Evolutionary conservation across 2,329 filamentous ascomycete genomes (phyloP), one percentile per base, ranked within the genome.

Genomic region (Periconia sp.): DNA sequence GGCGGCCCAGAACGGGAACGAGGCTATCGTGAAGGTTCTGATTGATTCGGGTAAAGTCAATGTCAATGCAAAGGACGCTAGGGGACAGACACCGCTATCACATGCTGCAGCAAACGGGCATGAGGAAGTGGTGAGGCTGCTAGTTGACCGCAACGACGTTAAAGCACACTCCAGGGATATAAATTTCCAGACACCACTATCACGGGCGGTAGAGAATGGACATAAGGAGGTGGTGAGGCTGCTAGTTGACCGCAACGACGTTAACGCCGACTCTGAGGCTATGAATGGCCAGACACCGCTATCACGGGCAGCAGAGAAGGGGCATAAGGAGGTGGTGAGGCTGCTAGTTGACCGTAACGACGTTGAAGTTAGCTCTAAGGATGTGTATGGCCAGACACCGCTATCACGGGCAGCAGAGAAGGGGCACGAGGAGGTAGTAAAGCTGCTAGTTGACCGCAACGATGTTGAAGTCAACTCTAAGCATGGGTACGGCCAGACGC

Each of bases 201-300:
- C 5, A 5, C 24, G 18, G 33, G 33, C 33, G 9, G 33, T 21
- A 36, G 18, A 23, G 33, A 36, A 36, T 8, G 18, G 33, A 15
- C 33, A 36, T 21, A 16, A 36, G 21, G 33, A 10, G 10, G 21
- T 36, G 12, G 33, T 36, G 7, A 36, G 24, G 8, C 33, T 36
- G 17, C 33, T 36, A n/a, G n/a, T n/a, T n/a, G n/a, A n/a, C n/a
- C n/a, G n/a, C n/a, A n/a, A n/a, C n/a, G n/a, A n/a, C n/a, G n/a
- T n/a, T n/a, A n/a, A n/a, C n/a, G n/a, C n/a, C n/a, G n/a, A n/a
- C n/a, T n/a, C n/a, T n/a, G n/a, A n/a, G n/a, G n/a, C n/a, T n/a
- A n/a, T n/a, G n/a, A n/a, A 38, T n/a, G 42, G 36, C 29, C 36
- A 7, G 11, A 46, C 36, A 19, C 43, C 43, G 25, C 43, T 46